Evolutionary conservation across 176 grass and related monocot genomes (phyloP), one percentile per base, ranked within the genome.

Genomic region (Eragrostis curvula): DNA sequence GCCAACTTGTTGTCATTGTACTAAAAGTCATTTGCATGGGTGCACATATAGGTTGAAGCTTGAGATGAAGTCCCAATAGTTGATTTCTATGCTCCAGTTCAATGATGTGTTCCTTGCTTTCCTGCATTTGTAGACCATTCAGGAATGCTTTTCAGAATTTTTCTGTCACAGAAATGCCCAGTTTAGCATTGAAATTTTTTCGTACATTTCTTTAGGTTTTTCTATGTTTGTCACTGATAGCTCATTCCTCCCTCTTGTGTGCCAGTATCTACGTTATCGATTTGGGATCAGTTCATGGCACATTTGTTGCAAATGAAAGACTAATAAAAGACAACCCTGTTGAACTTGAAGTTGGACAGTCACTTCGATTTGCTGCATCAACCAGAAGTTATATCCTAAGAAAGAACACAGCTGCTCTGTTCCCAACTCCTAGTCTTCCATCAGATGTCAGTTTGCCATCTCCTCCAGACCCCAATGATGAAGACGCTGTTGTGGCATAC

Each of bases 291-390:
- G 90, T 98, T 46, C 96, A 98, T 85, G 96, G 96, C 62, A 98
- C 96, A 60, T 96, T 98, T 82, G 93, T 98, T 85, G 96, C 89
- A 23, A 98, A 95, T 85, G 96, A 98, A 82, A 93, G 96, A 84
- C 71, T 98, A 79, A 88, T 75, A 5, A 96, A 95, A 78, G 96
- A 98, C 46, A 95, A 69, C 72, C 93, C 93, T 52, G 89, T 98
- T 56, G 96, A 98, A 51, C 87, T 98, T 81, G 96, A 98, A 87
- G 87, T 95, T 89, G 96, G 96, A 46, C 96, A 96, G 76, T 98
- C 96, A 43, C 87, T 98, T 73, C 86, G 90, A 28, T 96, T 98
- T 66, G 96, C 93, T 77, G 93, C 96, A 81, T 98, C 96, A 68
- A 93, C 96, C 43, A 90, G 96, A 82, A 93, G 15, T 63, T 98